Conservation (phyloP, 305 asterid genomes). For the Fraxinus sp. region DNA sequence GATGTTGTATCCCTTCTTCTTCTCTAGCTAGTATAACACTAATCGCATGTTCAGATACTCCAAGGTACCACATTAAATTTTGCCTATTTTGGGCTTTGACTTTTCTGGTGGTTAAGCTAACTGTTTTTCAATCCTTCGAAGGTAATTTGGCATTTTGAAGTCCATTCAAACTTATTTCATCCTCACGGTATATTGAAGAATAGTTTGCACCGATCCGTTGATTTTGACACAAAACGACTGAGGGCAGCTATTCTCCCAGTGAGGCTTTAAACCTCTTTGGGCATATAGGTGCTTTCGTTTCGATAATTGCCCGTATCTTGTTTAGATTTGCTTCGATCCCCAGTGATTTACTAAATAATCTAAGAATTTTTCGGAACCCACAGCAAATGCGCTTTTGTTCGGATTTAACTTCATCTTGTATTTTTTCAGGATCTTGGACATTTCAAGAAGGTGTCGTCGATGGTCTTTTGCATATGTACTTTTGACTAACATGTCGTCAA, state of each 20-base stretch:
- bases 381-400: background rate
- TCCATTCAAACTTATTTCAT: too few species aligned
- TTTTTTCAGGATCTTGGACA: background rate
- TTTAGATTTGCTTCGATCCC: background rate
- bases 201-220: background rate
- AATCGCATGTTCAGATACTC: background rate
- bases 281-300: background rate
- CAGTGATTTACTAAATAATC: background rate
- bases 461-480: background rate
- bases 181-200: background rate
- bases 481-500: background rate
- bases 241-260: background rate
- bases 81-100: background rate
- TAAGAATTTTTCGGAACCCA: background rate
- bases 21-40: background rate
- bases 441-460: background rate
- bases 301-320: background rate
- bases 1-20: background rate
- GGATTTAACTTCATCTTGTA: background rate
- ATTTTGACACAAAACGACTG: background rate
- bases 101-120: background rate
- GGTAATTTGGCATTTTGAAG: background rate
- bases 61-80: background rate
- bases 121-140: background rate
- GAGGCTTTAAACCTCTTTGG: background rate